Percentiles rank a stretch among this genome's conserved stretches.
phyloP scores from a whole-genome alignment of 1,284 basidiomycete genomes.

The Irpex rosettiformis region DNA sequence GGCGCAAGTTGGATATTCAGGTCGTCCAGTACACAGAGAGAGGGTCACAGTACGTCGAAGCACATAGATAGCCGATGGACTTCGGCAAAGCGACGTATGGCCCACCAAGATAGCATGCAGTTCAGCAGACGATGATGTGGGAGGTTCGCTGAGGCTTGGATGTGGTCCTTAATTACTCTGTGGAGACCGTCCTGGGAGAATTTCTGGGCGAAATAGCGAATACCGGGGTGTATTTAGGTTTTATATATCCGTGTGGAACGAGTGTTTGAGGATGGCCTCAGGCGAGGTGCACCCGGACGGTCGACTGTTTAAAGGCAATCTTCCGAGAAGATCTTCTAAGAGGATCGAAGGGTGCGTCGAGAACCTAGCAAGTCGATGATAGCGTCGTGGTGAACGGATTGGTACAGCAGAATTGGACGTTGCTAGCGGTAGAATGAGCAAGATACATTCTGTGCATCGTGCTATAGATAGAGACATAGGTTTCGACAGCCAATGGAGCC shows the following conservation, averaged over 20 bases:
- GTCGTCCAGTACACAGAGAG: too few species aligned
- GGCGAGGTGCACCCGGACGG: not conserved
- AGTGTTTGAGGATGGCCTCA: not conserved
- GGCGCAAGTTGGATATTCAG: too few species aligned
- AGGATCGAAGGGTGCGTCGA: not conserved
- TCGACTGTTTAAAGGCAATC: not conserved
- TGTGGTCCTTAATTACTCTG: not conserved
- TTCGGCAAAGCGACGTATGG: too few species aligned
- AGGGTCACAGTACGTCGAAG: too few species aligned
- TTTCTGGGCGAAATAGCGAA: not conserved
- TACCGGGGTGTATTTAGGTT: not conserved
- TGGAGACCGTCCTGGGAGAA: not conserved
- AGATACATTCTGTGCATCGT: not conserved
- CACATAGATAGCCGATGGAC: too few species aligned
- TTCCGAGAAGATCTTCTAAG: not conserved
- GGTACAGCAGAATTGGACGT: not conserved
- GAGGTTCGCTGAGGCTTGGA: not conserved
- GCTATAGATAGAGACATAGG: not conserved
- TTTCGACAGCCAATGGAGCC: not conserved
- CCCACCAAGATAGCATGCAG: too few species aligned
- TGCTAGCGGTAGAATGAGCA: not conserved
- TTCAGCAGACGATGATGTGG: too few species aligned
- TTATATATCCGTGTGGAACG: not conserved
- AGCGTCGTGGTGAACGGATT: not conserved
- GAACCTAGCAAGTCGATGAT: not conserved